Evolutionary conservation across 768 basidiomycete genomes (phyloP), one percentile per base, ranked within the genome.

Genomic region (Paxillus ammoniavirescens): DNA sequence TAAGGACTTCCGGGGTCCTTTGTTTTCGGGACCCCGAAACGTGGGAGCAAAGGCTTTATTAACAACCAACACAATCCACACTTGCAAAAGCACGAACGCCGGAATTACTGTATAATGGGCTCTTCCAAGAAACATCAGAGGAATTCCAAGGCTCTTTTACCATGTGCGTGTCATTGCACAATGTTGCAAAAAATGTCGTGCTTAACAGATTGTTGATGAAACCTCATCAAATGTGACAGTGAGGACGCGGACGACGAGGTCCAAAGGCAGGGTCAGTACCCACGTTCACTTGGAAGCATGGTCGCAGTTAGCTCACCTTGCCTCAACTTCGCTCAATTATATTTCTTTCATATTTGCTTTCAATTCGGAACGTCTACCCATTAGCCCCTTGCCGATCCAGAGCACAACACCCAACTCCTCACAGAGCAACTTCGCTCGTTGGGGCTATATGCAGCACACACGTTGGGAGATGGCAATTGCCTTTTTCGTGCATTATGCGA

Each of bases 381-480:
- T 52, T 54, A 72, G 70, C 76, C 81, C 58, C 69, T 77, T 43
- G 72, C 82, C 38, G 81, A 87, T 73, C 84, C 87, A 49, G 76
- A 76, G 38, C 75, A 82, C 61, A 88, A 82, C 68, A 83, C 82
- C 18, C 79, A 81, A 53, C 79, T 77, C 47, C 84, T 95, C 58
- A 82, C 77, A 6, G 75, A 78, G 50, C 91, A 94, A 72, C 83
- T 96, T 37, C 82, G 83, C 46, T 77, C 83, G 5, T 74, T 93
- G 49, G 91, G 92, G 3, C 77, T 95, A 8, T 95, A 95, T 67
- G 87, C 93, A n/a, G 89, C 90, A 3, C 77, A 83, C 58, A 95
- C 90, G 15, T 70, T 91, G 41, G 93, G 91, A 47, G 90, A 96
- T 70, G 93, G 94, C 44, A 96, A 95, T 73, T 97, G 93, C 71